Evolutionary conservation across 345 rosid genomes (phyloP).

Genomic region (Salix dunnii): DNA sequence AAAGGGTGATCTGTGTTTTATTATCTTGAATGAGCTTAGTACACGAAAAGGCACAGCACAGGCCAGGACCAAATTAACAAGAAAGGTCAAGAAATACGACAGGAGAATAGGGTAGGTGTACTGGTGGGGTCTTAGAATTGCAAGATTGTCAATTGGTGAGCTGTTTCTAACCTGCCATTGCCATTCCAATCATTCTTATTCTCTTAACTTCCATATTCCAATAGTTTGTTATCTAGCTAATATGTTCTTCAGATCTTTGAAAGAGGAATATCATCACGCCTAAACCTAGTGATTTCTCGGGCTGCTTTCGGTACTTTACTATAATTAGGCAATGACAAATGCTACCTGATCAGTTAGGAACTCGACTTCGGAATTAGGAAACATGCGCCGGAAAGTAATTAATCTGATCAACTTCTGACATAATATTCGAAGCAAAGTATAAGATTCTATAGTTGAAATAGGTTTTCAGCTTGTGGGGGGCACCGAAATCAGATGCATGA

Average conservation of each 20-base stretch:
- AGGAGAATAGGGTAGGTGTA: background rate
- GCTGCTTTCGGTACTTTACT: background rate
- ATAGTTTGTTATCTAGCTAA: background rate
- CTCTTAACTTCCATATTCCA: background rate
- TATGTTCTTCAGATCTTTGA: background rate
- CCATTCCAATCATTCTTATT: background rate
- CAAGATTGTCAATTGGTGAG: background rate
- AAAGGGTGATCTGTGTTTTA: background rate
- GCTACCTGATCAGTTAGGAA: background rate
- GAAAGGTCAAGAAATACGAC: background rate
- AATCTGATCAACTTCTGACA: background rate
- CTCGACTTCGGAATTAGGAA: background rate
- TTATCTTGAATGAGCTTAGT: background rate
- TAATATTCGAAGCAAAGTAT: background rate
- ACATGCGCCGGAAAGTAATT: background rate
- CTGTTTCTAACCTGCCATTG: background rate
- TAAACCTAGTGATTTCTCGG: background rate
- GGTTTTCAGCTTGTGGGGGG: background rate
- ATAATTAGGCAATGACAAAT: background rate
- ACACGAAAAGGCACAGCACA: background rate
- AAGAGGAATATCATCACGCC: background rate
- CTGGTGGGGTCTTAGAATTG: background rate
- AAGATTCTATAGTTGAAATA: background rate
- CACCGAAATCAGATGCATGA: background rate
- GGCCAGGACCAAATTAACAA: background rate